A percentile compares a stretch with the other conserved stretches of the same genome.
Conservation (phyloP, 352 stramenopile genomes). For the Pythium inflatum region DNA sequence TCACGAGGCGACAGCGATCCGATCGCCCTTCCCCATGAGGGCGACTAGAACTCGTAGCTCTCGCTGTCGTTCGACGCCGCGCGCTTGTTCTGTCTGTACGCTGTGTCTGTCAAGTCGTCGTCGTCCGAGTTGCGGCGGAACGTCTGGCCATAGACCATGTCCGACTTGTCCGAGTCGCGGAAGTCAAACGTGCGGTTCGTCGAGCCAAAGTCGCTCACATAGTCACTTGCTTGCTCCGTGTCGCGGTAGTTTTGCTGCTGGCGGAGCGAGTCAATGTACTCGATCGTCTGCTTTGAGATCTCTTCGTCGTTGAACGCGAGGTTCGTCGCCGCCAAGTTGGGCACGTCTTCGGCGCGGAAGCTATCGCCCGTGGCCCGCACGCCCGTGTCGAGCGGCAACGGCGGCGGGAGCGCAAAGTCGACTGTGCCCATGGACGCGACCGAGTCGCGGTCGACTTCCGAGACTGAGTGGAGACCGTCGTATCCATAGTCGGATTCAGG, state of each 20-base stretch:
- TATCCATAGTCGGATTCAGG: background rate
- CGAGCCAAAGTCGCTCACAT: constrained; percentile 26
- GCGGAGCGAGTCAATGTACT: constrained; percentile 31
- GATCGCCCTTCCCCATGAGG: constrained; percentile 17
- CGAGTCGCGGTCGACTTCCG: constrained; percentile 35
- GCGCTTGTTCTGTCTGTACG: constrained; percentile 36
- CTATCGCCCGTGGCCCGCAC: constrained; percentile 18
- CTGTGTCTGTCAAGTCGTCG: constrained; percentile 28
- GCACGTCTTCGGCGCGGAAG: constrained; percentile 26
- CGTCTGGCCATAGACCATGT: constrained; percentile 16
- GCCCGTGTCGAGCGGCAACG: constrained; percentile 3
- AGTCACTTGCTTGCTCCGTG: constrained; percentile 30
- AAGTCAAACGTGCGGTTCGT: constrained; percentile 23
- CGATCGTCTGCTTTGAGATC: constrained; percentile 29
- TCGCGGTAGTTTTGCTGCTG: constrained; percentile 28
- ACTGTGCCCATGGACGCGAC: constrained; percentile 63
- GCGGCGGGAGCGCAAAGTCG: constrained; percentile 34
- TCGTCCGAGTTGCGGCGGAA: constrained; percentile 27
- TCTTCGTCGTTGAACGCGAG: constrained; percentile 32
- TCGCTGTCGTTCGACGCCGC: constrained; percentile 55
- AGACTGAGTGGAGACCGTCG: constrained; percentile 25
- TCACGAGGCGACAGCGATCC: too few species aligned
- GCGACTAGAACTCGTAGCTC: constrained; percentile 75
- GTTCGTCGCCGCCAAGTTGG: constrained; percentile 23
- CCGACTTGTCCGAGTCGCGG: constrained; percentile 23